These are phyloP conservation scores for Aspergillus phoenicis DNA, from an alignment of 2,329 filamentous ascomycete species.

Conservation along the genomic window DNA sequence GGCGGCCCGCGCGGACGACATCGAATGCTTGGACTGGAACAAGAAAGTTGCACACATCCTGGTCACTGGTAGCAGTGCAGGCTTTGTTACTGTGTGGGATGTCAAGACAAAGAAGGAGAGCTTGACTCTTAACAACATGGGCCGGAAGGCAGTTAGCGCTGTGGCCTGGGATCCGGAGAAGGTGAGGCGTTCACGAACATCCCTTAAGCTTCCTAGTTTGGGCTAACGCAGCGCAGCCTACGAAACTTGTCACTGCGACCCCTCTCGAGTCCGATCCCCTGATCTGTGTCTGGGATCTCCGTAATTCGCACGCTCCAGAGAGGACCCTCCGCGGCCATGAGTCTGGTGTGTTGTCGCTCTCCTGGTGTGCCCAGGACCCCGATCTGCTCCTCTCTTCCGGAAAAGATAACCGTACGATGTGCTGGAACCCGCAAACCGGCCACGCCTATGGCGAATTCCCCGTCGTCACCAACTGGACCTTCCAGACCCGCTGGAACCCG, in stretches of 20 bases:
- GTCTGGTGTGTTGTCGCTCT: constrained; percentile 87
- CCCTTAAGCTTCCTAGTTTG: not conserved
- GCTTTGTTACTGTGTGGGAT: constrained; percentile 98
- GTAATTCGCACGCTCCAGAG: constrained; percentile 95
- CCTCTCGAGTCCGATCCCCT: constrained; percentile 85
- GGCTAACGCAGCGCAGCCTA: constrained; percentile 56
- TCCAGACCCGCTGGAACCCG: constrained; percentile 91
- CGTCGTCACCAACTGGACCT: constrained; percentile 99
- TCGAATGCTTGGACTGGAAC: constrained; percentile 98
- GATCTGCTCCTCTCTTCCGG: constrained; percentile 89
- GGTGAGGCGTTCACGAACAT: constrained; percentile 40
- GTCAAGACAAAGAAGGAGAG: constrained; percentile 97
- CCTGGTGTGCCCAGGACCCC: constrained; percentile 91
- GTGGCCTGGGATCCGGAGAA: constrained; percentile 97
- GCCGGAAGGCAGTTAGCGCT: constrained; percentile 89
- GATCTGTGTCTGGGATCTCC: constrained; percentile 90
- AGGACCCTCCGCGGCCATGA: constrained; percentile 85
- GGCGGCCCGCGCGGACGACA: constrained; percentile 87
- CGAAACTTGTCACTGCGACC: constrained; percentile 89
- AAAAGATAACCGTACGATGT: constrained; percentile 92
- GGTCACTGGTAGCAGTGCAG: constrained; percentile 87
- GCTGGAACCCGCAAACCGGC: constrained; percentile 95
- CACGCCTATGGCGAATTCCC: constrained; percentile 88
- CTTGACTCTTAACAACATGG: constrained; percentile 84
- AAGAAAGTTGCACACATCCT: constrained; percentile 96